phyloP scores from a whole-genome alignment of 23 red algal genomes.

The Chondrus crispus region DNA sequence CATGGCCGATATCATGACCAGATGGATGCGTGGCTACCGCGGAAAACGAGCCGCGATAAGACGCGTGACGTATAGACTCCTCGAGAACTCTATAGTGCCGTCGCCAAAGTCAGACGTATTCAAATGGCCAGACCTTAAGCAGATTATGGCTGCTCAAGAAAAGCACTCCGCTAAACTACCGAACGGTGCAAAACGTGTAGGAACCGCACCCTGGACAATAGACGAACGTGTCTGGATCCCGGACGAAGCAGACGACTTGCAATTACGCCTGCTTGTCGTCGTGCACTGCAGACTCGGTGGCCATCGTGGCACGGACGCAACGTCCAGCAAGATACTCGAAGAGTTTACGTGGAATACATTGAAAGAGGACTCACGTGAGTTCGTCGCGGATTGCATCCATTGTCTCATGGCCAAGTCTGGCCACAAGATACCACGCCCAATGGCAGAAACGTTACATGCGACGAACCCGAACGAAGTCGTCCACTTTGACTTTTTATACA shows the following conservation, averaged over 20 bases:
- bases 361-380: not conserved
- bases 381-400: not conserved
- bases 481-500: conserved; percentile 21
- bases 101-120: not conserved
- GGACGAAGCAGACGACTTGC: not conserved
- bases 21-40: not conserved
- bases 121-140: not conserved
- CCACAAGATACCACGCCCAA: not conserved
- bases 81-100: not conserved
- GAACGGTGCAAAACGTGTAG: not conserved
- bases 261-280: not conserved
- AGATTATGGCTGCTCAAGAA: not conserved
- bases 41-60: not conserved
- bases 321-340: not conserved
- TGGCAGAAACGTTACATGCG: not conserved
- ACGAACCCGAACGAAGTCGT: not conserved
- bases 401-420: conserved; percentile 26
- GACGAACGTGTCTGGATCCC: not conserved
- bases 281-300: not conserved
- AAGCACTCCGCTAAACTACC: not conserved
- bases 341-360: not conserved
- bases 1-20: not conserved
- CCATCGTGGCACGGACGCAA: not conserved
- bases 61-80: not conserved
- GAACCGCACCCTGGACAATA: not conserved